A percentile compares a stretch with the other conserved stretches of the same genome.
Evolutionary conservation across 257 asterid species (phyloP).

Genomic region (Gentiana straminea): DNA sequence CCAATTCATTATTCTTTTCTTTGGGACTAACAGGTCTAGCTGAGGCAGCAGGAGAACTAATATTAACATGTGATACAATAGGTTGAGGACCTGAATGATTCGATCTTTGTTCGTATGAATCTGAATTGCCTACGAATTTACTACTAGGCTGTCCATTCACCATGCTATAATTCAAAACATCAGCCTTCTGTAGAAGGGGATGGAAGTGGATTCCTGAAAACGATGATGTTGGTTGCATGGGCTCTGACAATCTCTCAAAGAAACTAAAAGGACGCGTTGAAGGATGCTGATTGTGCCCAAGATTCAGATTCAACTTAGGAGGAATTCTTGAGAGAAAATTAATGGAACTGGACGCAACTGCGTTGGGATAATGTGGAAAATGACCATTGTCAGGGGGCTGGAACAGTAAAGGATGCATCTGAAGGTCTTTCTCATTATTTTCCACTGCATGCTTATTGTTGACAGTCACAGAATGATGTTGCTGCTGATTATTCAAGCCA

Average conservation of each 20-base stretch:
- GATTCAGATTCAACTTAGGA: conserved; percentile 64
- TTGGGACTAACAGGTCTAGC: conserved; percentile 22
- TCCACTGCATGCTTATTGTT: conserved; percentile 28
- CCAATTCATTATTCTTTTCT: conserved; percentile 43
- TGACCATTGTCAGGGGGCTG: conserved; percentile 56
- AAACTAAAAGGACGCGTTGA: conserved; percentile 55
- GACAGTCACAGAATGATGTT: conserved; percentile 21
- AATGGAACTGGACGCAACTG: conserved; percentile 39
- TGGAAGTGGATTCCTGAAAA: conserved; percentile 55
- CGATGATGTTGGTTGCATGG: conserved; percentile 33
- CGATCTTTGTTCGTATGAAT: conserved; percentile 24
- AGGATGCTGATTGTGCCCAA: conserved; percentile 60
- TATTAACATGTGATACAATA: conserved; percentile 18
- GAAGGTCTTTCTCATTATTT: conserved; percentile 53
- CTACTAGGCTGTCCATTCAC: conserved; percentile 21
- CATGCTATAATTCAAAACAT: conserved; percentile 30
- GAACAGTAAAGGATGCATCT: conserved; percentile 94
- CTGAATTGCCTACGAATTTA: conserved; percentile 25
- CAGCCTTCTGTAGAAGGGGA: conserved; percentile 71
- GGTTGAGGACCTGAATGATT: conserved; percentile 15
- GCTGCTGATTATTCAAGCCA: conserved; percentile 27
- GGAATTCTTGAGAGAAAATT: conserved; percentile 52
- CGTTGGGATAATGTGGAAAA: conserved; percentile 36
- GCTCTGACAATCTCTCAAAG: conserved; percentile 43
- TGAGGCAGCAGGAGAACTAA: conserved; percentile 27